Percentiles rank a stretch among this genome's conserved stretches.
phyloP scores from a whole-genome alignment of 1,284 basidiomycete species.

The Ceratobasidium sp. region DNA sequence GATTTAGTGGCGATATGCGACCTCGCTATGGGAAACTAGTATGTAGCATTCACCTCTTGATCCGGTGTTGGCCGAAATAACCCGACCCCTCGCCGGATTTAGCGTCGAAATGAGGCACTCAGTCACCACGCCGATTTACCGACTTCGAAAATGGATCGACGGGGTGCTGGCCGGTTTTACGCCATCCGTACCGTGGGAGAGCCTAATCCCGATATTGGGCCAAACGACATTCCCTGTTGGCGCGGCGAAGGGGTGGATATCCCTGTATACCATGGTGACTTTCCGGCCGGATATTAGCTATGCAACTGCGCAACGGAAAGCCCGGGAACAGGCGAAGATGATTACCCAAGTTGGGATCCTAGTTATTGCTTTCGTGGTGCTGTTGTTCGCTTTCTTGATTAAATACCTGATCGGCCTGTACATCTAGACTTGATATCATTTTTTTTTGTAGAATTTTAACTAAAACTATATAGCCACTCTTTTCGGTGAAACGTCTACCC shows the following conservation, averaged over 20 bases:
- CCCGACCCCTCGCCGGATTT: constrained; percentile 33
- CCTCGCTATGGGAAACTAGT: constrained; percentile 96
- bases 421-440: constrained; percentile 2
- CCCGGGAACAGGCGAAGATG: constrained; percentile 59
- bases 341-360: constrained; percentile 4
- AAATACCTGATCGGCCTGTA: constrained; percentile 1
- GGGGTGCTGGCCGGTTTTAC: constrained; percentile 50
- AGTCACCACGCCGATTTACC: constrained; percentile 82
- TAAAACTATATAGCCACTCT: background rate
- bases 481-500: too few relatives aligned
- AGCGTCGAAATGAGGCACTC: constrained; percentile 94
- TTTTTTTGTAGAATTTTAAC: constrained; percentile 7
- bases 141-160: constrained; percentile 82
- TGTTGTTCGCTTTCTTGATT: constrained; percentile 8
- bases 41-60: constrained; percentile 51
- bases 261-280: constrained; percentile 95
- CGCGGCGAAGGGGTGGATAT: constrained; percentile 79
- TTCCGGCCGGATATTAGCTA: constrained; percentile 95
- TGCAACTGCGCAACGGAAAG: constrained; percentile 68
- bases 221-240: constrained; percentile 50
- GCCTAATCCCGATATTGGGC: constrained; percentile 44
- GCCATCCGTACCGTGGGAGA: constrained; percentile 39
- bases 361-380: constrained; percentile 1
- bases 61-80: constrained; percentile 37
- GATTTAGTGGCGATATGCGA: constrained; percentile 90